Base-by-base conservation (phyloP, 768 basidiomycete genomes). In the Rhodotorula sphaerocarpa region DNA sequence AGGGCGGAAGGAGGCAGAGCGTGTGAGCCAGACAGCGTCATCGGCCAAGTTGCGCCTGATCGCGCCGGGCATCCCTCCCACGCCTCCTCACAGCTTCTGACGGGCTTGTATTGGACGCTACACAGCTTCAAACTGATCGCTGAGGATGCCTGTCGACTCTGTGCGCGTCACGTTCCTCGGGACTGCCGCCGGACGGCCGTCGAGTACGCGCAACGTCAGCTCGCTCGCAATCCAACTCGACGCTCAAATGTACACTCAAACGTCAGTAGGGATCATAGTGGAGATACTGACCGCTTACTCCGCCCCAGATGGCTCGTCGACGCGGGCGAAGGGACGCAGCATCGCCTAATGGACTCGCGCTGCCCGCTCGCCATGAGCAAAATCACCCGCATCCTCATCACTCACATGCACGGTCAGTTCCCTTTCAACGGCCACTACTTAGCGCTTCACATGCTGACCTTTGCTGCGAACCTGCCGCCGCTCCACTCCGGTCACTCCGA, bases 391-490 rank as follows among this genome's bases (percentile, higher is more conserved):
- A 80, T 91, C 47, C 89, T 90, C 73, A 79, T 90, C 55, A 90
- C 88, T 3, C 89, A 90, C 70, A 84, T 89, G 82, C 88, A 90
- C 71, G 82, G 88, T 84, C 85, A 88, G 74, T 87, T 18, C 31
- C 7, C 23, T 23, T 46, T n/a, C 45, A 39, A 18, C 9, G 11
- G 39, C 9, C 39, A 18, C 39, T 10, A 18, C 39, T 18, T 18
- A 39, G 11, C 39, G 39, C 9, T 9, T 10, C 74, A 79, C 82
- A 48, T 83, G 86, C 80, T 88, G 86, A 10, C 87, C 48, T 78
- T 85, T 25, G 83, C 84, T n/a, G 7, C 76, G 88, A 46, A 76
- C 88, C 55, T 79, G 3, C 30, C 12, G 10, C 54, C 28, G 5
- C 28, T 18, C 25, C 36, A 4, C 33, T 27, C 27, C 31, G 12